Base-by-base conservation (phyloP, 306 rosid genomes). In the Citrullus colocynthis region DNA sequence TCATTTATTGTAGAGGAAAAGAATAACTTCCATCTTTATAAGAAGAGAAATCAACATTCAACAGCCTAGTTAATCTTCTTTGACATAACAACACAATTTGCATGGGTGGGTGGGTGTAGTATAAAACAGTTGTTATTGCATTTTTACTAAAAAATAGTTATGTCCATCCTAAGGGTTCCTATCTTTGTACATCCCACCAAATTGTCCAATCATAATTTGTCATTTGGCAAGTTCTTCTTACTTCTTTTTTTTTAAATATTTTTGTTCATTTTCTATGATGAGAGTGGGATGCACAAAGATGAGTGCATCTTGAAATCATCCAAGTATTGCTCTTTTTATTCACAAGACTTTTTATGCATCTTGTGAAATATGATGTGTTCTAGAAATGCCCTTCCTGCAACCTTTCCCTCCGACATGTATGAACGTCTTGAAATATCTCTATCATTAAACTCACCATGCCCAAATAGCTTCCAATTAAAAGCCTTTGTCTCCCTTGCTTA, bases 401-500 rank as follows among this genome's bases (percentile, higher is more conserved):
- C 58, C 57, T 71, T 74, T 36, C 49, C 32, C 48, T 17, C 49
- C 21, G 9, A 13, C 21, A 17, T 21, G 21, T n/a, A 6, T 9
- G 18, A 56, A 48, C 49, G n/a, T 24, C 76, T 14, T 24, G 76
- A 24, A 17, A 72, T 44, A 70, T 30, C 76, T 21, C 42, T 49
- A 4, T 67, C 34, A 67, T 60, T 63, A 24, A 76, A 79, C 97
- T 86, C 79, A 93, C 97, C 98, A 93, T 93, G 85, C 97, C 98
- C 36, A 85, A n/a, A 78, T 91, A 91, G 89, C 98, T 93, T 82
- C 97, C 92, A 55, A 88, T 82, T 70, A 91, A 86, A 70, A 91
- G 98, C 75, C 80, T 93, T 64, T 86, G 91, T 74, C 98, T 91
- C 80, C 98, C 97, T 81, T 91, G 91, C 81, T 82, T 91, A 69